Evolutionary conservation across 192 early-diverging fungal species (phyloP).

Genomic region (Backusella luteola): DNA sequence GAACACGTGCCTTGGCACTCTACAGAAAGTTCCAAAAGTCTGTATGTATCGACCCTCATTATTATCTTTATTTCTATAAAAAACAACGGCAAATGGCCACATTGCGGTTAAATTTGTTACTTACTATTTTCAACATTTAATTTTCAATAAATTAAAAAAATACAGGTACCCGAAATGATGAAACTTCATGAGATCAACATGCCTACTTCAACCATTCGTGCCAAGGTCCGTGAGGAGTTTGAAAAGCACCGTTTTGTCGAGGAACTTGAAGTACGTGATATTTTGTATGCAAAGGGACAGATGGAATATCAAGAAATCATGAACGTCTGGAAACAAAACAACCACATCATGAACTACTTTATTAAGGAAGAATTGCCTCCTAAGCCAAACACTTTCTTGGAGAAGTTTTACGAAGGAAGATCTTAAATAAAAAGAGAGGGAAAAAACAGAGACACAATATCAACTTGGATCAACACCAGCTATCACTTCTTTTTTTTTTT

Average conservation of each 20-base stretch:
- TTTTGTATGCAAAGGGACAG: slow-evolving; percentile 84
- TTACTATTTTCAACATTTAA: background rate
- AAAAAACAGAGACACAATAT: background rate
- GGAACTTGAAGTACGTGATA: slow-evolving; percentile 74
- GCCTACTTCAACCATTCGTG: slow-evolving; percentile 66
- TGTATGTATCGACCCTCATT: slow-evolving; percentile 36
- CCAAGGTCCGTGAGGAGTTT: slow-evolving; percentile 88
- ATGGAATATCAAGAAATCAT: slow-evolving; percentile 87
- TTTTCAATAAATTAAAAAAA: background rate
- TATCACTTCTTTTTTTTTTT: background rate
- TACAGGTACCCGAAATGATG: slow-evolving; percentile 71
- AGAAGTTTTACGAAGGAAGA: slow-evolving; percentile 78
- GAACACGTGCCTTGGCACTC: slow-evolving; percentile 57
- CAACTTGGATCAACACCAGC: background rate
- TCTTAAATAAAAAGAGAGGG: slow-evolving; percentile 28
- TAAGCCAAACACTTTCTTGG: slow-evolving; percentile 71
- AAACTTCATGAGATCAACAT: slow-evolving; percentile 72
- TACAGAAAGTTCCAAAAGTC: slow-evolving; percentile 73
- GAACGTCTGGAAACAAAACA: slow-evolving; percentile 91
- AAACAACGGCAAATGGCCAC: background rate
- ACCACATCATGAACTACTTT: slow-evolving; percentile 89
- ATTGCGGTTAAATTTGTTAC: background rate
- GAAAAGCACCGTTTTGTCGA: slow-evolving; percentile 80
- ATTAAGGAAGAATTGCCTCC: slow-evolving; percentile 65
- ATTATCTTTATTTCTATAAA: slow-evolving; percentile 10